Base-by-base conservation (phyloP, 2,329 filamentous ascomycete species). In the Aspergillus floridensis region DNA sequence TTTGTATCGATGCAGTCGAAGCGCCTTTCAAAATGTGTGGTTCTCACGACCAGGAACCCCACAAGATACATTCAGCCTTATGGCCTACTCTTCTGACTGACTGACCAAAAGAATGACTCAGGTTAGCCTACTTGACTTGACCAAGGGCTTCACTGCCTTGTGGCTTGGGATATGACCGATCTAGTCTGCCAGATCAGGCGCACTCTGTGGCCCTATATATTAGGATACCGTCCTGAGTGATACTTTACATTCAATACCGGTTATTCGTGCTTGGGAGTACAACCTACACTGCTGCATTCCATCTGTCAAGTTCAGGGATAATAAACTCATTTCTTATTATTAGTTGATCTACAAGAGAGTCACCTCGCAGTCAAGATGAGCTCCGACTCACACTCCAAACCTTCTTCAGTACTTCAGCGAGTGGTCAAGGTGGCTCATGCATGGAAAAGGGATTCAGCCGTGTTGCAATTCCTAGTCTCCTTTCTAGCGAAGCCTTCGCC, bases 401-500 rank as follows among this genome's bases (percentile, higher is more conserved):
- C 58, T 46, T 46, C 54, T 32, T 47, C 59, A 14, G 48, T 59
- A 29, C 56, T 61, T 21, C 57, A 59, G 14, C 60, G 46, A 22
- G 38, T 61, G 12, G 49, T 49, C 29, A 58, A 57, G 12, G 53
- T 62, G 31, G 52, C 56, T 38, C 58, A 59, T 16, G 41, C 59
- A 14, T 62, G 51, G 56, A 65, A 60, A 49, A 59, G 59, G 29
- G 63, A 65, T n/a, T 66, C 61, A 38, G 59, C 50, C 50, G 60
- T 70, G 48, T 51, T 66, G 47, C 56, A 60, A 44, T 68, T 72
- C 53, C 56, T 73, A 35, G 62, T 66, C 12, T 75, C 74, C 19
- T 63, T 76, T 19, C 67, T 80, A 24, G 65, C 68, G 50, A 70
- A 72, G 53, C 88, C 87, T 68, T 87, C 88, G 1, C 56, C 53